These are phyloP conservation scores for Penicillium macrosclerotiorum DNA, from an alignment of 495 filamentous ascomycete genomes.

Conservation along the genomic window DNA sequence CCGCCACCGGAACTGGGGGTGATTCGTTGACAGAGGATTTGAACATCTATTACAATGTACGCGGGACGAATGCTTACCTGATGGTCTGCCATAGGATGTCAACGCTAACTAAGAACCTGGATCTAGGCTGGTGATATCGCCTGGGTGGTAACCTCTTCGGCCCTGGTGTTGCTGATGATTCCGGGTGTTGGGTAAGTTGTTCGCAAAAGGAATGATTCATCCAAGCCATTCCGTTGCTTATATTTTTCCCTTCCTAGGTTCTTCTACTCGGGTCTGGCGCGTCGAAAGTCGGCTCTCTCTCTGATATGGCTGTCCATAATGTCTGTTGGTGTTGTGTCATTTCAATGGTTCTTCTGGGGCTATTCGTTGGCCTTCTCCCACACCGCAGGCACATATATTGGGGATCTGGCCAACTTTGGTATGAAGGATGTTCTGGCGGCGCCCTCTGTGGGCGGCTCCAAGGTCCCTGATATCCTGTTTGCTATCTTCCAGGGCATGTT, in stretches of 20 bases:
- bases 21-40: slow-evolving; percentile 71
- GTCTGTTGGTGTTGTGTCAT: slow-evolving; percentile 83
- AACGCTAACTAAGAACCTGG: no score
- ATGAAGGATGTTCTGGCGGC: slow-evolving; percentile 75
- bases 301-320: slow-evolving; percentile 97
- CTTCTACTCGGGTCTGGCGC: slow-evolving; percentile 98
- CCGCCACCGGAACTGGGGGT: slow-evolving; percentile 61
- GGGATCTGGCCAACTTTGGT: slow-evolving; percentile 82
- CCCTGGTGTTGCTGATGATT: slow-evolving; percentile 95
- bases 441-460: slow-evolving; percentile 77
- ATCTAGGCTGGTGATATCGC: slow-evolving; percentile 80
- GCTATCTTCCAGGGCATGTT: slow-evolving; percentile 99
- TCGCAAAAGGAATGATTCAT: no score
- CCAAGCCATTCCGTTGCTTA: no score
- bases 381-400: slow-evolving; percentile 77
- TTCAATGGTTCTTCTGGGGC: slow-evolving; percentile 99
- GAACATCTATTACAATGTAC: slow-evolving; percentile 80
- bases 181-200: slow-evolving; percentile 81
- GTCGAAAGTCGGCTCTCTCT: slow-evolving; percentile 90
- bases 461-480: slow-evolving; percentile 87
- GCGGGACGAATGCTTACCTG: no score
- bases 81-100: no score
- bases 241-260: slow-evolving; percentile 50
- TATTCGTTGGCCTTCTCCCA: slow-evolving; percentile 94
- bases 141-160: slow-evolving; percentile 85